Evolutionary conservation across 2,329 filamentous ascomycete genomes (phyloP), one percentile per base, ranked within the genome.

Genomic region (Claviceps paspali): DNA sequence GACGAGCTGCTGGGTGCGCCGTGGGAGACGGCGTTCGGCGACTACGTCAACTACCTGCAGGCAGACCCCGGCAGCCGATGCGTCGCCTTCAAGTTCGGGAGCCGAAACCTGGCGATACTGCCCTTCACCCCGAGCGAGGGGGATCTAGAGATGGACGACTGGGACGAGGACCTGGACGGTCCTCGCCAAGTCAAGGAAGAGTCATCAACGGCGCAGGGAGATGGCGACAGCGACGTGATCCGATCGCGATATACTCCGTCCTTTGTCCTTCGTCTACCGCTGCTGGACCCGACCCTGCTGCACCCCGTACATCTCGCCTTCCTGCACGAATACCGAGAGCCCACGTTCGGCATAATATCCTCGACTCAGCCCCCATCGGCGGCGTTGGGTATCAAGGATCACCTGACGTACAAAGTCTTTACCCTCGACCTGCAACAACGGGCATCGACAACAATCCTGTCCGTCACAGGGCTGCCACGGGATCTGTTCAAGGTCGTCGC

Each of bases 291-390:
- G 44, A 76, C 73, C 45, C 70, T 98, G 48, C 76, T 88, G 42
- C 82, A 94, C 59, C 86, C 88, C 34, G 77, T 95, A 51, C 84
- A 94, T 54, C 74, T 98, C 52, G 79, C 83, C 38, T 98, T 98
- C 57, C 65, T 98, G 46, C 76, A 96, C 68, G 88, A 96, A 63
- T 98, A 98, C 59, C 79, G 91, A 56, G 91, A 96, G 59, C 88
- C 91, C 10, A 98, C 91, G 0, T 94, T 98, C 62, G 91, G 88
- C 39, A 87, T 98, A 42, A 67, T 98, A 29, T 91, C 85, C 33
- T 83, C 87, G 2, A 78, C 76, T 36, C 65, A 75, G 44, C 68
- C 78, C 26, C 75, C 79, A 11, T 87, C 86, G n/a, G 68, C 70
- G 38, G 79, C 83, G 3, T 65, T 96, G 37, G 82, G 86, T 50